phyloP scores from a whole-genome alignment of 2,329 filamentous ascomycete genomes.

The Nakataea oryzae region DNA sequence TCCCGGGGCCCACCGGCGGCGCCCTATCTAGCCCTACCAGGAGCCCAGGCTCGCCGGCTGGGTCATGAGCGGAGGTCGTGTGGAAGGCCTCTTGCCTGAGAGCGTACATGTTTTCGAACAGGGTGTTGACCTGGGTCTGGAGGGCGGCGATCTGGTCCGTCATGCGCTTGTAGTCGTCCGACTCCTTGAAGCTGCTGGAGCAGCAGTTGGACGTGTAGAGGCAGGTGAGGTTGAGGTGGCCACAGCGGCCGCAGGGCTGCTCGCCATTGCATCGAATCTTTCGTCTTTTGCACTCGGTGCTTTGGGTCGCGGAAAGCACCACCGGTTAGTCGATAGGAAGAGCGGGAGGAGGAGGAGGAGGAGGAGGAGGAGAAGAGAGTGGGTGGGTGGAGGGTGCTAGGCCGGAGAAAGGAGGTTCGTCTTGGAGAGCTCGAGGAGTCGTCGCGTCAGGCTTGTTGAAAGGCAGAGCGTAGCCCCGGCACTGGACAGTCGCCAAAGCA shows the following conservation, averaged over 20 bases:
- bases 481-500: background rate
- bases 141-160: slow-evolving; percentile 60
- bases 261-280: slow-evolving; percentile 69
- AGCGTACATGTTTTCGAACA: slow-evolving; percentile 62
- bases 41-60: slow-evolving; percentile 4
- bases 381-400: background rate
- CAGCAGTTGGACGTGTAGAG: slow-evolving; percentile 58
- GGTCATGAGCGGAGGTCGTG: slow-evolving; percentile 32
- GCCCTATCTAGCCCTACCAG: background rate
- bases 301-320: slow-evolving; percentile 16
- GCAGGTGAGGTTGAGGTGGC: slow-evolving; percentile 56
- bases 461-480: too few species aligned
- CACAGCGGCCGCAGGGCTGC: slow-evolving; percentile 55
- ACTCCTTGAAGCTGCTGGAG: slow-evolving; percentile 78
- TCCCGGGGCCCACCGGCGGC: background rate
- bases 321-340: background rate
- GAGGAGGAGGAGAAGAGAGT: too few species aligned
- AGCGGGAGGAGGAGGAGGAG: too few species aligned
- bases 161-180: slow-evolving; percentile 82
- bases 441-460: too few species aligned
- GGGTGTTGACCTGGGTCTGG: slow-evolving; percentile 73
- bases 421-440: background rate
- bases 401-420: background rate
- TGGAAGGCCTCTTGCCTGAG: slow-evolving; percentile 47
- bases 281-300: slow-evolving; percentile 65